A percentile compares a stretch with the other conserved stretches of the same genome.
phyloP scores from a whole-genome alignment of 2,329 filamentous ascomycete species.

The Aspergillus sp. region DNA sequence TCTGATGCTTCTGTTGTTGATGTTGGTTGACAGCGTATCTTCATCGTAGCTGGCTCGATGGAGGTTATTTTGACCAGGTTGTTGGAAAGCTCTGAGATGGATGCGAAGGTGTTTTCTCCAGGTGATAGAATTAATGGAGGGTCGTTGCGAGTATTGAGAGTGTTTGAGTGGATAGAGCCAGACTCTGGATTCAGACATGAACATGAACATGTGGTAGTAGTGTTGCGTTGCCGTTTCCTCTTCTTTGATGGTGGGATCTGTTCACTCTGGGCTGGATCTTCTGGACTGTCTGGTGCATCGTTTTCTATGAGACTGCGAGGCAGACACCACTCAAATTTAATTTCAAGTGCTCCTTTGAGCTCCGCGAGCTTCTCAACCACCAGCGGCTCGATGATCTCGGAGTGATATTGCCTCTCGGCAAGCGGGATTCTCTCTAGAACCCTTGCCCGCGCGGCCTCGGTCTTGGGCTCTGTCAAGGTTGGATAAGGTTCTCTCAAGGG shows the following conservation, averaged over 20 bases:
- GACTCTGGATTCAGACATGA: too few species aligned
- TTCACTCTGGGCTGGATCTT: slow-evolving; percentile 1
- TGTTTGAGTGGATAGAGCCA: neutral
- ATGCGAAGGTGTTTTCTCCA: slow-evolving; percentile 33
- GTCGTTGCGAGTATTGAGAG: neutral
- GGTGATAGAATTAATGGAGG: slow-evolving; percentile 40
- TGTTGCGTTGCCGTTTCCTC: slow-evolving; percentile 4
- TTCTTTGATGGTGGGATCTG: neutral
- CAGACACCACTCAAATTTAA: slow-evolving; percentile 39
- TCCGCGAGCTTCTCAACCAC: slow-evolving; percentile 45
- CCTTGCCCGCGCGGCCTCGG: slow-evolving; percentile 44
- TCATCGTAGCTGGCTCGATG: slow-evolving; percentile 18
- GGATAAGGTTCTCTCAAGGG: slow-evolving; percentile 52
- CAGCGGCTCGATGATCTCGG: slow-evolving; percentile 26
- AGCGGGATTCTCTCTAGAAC: slow-evolving; percentile 40
- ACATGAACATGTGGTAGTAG: neutral
- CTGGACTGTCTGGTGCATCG: neutral
- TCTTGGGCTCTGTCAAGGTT: slow-evolving; percentile 54
- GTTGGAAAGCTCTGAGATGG: slow-evolving; percentile 25
- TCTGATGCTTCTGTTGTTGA: neutral
- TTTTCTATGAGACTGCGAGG: slow-evolving; percentile 17
- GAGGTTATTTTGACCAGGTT: slow-evolving; percentile 36
- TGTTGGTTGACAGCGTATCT: slow-evolving; percentile 5
- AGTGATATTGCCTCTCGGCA: slow-evolving; percentile 36
- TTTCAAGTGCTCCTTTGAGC: slow-evolving; percentile 24